Conservation (phyloP, 139 green algal genomes). For the Chlamydomonas incerta region DNA sequence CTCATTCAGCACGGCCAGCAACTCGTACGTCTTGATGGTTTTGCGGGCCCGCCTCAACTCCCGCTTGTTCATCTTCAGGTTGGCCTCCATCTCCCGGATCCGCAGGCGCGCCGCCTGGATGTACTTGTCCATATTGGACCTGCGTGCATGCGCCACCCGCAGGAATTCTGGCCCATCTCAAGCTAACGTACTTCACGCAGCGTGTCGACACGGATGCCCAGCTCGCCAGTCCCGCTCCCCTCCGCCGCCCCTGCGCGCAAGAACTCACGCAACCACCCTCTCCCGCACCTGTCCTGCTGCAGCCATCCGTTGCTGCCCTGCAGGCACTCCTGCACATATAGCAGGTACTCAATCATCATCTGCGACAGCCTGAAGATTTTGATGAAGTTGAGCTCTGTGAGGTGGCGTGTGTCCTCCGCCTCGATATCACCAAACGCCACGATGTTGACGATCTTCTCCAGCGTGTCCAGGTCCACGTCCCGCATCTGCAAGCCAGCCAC, state of each 20-base stretch:
- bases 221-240: no score
- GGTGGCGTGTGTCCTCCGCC: slow-evolving; percentile 72
- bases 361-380: slow-evolving; percentile 82
- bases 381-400: slow-evolving; percentile 75
- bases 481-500: slow-evolving; percentile 63
- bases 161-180: no score
- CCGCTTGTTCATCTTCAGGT: slow-evolving; percentile 50
- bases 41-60: slow-evolving; percentile 61
- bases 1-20: slow-evolving; percentile 50
- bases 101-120: slow-evolving; percentile 51
- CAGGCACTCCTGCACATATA: slow-evolving; percentile 85
- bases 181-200: no score
- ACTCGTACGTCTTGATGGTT: slow-evolving; percentile 69
- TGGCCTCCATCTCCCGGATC: slow-evolving; percentile 55
- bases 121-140: slow-evolving; percentile 53
- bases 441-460: slow-evolving; percentile 70
- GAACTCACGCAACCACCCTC: not conserved
- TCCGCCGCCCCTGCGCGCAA: no score
- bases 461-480: slow-evolving; percentile 73
- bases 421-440: slow-evolving; percentile 78
- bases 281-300: slow-evolving; percentile 60
- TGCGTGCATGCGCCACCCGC: no score
- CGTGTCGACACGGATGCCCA: no score
- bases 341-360: slow-evolving; percentile 85
- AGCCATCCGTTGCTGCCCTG: slow-evolving; percentile 58